Base-by-base conservation (phyloP, 768 basidiomycete species). In the Cubamyces lactineus region DNA sequence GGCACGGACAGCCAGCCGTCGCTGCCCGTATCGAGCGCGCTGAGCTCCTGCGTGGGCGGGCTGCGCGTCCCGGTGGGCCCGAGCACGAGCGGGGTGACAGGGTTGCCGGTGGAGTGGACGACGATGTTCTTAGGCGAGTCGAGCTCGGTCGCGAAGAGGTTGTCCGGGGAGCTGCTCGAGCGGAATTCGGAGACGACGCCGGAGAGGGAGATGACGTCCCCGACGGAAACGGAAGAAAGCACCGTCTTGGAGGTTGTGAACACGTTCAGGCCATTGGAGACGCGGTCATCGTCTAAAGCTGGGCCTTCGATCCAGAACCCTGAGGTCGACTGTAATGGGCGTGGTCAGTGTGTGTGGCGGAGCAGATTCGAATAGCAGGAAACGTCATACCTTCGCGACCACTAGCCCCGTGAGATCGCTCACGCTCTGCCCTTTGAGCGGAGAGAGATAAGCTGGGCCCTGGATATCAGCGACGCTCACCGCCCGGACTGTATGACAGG, bases 1-100 rank as follows among this genome's bases (percentile, higher is more conserved):
- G 86, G 86, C 4, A 80, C 78, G 12, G 80, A 78, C 5, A 87
- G 75, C 70, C 79, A 84, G 1, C 84, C 84, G 70, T 85, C 85
- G 0, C 70, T 66, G 8, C 83, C 84, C 23, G 69, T 68, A 64
- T 87, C 85, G 13, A 86, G 75, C n/a, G 76, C 68, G n/a, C 80
- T 80, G 45, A 83, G 73, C 3, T 73, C 65, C 50, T 79, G 75
- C 5, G 82, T 85, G 0, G 86, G 85, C 2, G 85, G 86, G 23
- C 68, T 77, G 51, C 83, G 76, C 62, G 82, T 80, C 52, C 39
- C 46, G 49, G 38, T 30, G 42, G 68, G 69, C 4, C 84, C 85
- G 26, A 87, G 79, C 26, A 85, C 69, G 21, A 86, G 66, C 5
- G 84, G 82, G 0, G 69, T 74, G 49, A 85, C 72, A 1, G 79